Percentiles rank a stretch among this genome's conserved stretches.
phyloP scores from a whole-genome alignment of 192 early-diverging fungal species.

The Bifiguratus adelaidae region DNA sequence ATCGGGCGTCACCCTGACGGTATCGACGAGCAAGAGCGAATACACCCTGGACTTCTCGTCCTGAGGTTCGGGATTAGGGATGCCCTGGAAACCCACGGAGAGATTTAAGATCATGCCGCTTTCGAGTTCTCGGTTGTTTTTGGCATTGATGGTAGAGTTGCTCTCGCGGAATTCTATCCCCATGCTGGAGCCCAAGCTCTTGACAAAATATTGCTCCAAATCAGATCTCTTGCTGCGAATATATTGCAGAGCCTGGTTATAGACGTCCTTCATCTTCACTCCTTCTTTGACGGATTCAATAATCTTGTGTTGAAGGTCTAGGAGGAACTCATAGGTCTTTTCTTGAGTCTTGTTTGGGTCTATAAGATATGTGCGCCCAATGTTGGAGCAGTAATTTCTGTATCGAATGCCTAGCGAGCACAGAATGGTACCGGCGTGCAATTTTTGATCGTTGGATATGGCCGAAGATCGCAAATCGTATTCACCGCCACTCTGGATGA shows the following conservation, averaged over 20 bases:
- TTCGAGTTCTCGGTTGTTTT: conserved; percentile 55
- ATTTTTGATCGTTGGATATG: conserved; percentile 50
- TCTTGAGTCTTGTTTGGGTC: conserved; percentile 84
- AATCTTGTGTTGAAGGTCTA: conserved; percentile 73
- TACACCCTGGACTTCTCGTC: conserved; percentile 75
- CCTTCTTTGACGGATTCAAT: conserved; percentile 64
- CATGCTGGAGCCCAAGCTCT: conserved; percentile 82
- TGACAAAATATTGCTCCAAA: conserved; percentile 75
- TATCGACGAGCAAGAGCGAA: conserved; percentile 77
- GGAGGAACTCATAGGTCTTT: conserved; percentile 86
- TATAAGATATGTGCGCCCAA: conserved; percentile 89
- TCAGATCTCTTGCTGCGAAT: conserved; percentile 77
- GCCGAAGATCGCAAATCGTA: conserved; percentile 84
- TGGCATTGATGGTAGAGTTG: conserved; percentile 62
- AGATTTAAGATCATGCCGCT: conserved; percentile 81
- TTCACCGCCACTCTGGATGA: conserved; percentile 92
- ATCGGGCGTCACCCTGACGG: conserved; percentile 61
- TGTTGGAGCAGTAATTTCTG: conserved; percentile 90
- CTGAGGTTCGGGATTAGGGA: conserved; percentile 60
- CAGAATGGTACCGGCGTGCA: conserved; percentile 85
- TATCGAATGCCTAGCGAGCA: conserved; percentile 93
- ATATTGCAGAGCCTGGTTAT: conserved; percentile 51
- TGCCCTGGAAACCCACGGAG: conserved; percentile 74
- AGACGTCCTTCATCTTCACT: conserved; percentile 65
- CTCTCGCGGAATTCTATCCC: conserved; percentile 93